Conservation (phyloP, 495 filamentous ascomycete species). For the Astrocystis sublimbata region DNA sequence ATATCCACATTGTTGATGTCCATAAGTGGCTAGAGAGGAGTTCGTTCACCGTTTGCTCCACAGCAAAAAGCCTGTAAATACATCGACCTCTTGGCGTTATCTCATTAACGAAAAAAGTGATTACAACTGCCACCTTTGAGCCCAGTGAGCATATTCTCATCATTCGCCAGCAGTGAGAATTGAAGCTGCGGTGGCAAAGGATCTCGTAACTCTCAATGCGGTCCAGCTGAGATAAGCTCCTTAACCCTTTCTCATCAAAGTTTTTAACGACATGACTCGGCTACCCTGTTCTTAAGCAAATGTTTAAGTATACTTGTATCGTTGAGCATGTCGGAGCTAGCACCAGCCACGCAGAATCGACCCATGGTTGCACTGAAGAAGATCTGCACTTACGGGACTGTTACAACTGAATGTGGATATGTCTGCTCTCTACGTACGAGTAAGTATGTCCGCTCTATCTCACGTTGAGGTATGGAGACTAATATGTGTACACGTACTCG, state of each 20-base stretch:
- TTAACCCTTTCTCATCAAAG: neutral
- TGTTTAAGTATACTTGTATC: conserved; percentile 9
- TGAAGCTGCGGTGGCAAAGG: neutral
- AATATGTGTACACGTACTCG: too few species aligned
- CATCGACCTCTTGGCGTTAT: neutral
- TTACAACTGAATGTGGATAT: too few species aligned
- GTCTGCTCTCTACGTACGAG: too few species aligned
- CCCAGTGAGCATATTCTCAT: too few species aligned
- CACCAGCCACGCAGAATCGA: neutral
- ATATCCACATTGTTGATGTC: neutral
- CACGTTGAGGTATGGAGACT: too few species aligned
- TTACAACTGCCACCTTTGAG: too few species aligned
- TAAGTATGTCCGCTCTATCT: too few species aligned
- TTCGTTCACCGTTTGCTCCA: neutral
- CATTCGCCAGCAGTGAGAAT: too few species aligned
- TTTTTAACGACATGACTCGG: conserved; percentile 6
- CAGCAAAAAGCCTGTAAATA: neutral
- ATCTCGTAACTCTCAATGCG: neutral
- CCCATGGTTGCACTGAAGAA: conserved; percentile 3
- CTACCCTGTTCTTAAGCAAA: neutral
- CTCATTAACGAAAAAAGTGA: too few species aligned
- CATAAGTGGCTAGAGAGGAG: neutral
- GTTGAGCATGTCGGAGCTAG: neutral
- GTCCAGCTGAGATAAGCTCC: neutral
- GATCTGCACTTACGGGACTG: neutral